These are phyloP conservation scores for Calonectria ilicicola DNA, from an alignment of 2,329 filamentous ascomycete species.

Conservation along the genomic window DNA sequence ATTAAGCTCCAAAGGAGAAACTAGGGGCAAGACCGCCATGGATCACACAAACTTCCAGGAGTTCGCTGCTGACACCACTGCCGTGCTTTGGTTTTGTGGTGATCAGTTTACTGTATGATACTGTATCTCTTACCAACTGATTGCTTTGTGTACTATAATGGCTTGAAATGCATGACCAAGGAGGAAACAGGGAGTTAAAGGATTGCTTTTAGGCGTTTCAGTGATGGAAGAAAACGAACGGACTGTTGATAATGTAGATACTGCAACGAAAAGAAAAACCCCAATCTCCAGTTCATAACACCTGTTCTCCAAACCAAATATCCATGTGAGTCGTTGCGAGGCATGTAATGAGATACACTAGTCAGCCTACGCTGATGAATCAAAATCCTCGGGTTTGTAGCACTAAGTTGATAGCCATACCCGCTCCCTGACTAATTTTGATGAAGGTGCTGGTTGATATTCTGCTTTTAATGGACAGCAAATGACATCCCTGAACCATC, in stretches of 20 bases:
- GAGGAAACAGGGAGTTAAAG: background rate
- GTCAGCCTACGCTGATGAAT: too few species aligned
- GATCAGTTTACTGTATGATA: conserved; percentile 2
- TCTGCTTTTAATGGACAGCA: background rate
- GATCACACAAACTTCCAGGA: background rate
- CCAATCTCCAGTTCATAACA: background rate
- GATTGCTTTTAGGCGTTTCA: background rate
- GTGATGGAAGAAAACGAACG: background rate
- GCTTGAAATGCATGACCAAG: background rate
- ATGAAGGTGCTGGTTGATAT: too few species aligned
- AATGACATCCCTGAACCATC: background rate
- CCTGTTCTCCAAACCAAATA: background rate
- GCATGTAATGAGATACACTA: background rate
- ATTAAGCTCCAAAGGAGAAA: background rate
- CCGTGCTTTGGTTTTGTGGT: conserved; percentile 11
- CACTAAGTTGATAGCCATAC: too few species aligned
- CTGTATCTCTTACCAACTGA: background rate
- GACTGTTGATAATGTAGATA: background rate
- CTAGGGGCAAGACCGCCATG: background rate
- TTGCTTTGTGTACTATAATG: background rate
- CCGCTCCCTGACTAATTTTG: too few species aligned
- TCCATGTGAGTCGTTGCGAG: background rate
- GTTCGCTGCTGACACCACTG: background rate
- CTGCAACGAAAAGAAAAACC: conserved; percentile 11
- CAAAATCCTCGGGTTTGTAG: background rate